Evolutionary conservation across 2,329 filamentous ascomycete genomes (phyloP).

Genomic region (Diplocarpon mali): DNA sequence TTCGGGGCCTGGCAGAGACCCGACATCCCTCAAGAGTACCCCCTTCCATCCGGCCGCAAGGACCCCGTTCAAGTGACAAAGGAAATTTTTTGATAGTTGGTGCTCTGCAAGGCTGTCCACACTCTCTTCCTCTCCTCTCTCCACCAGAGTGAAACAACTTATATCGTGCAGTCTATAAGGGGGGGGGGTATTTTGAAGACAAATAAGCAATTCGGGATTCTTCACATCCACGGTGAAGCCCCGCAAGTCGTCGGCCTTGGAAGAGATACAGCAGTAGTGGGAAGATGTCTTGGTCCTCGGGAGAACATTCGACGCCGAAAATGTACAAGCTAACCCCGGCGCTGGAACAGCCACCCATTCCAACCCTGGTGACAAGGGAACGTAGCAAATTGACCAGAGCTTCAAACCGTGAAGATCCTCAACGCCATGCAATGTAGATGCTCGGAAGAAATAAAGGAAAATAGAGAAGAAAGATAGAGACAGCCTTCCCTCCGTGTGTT

Average conservation of each 20-base stretch:
- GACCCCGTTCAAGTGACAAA: constrained; percentile 8
- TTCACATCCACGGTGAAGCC: constrained; percentile 15
- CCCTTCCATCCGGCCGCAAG: no score
- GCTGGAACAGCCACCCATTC: constrained; percentile 3
- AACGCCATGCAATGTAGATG: not conserved
- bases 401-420: not conserved
- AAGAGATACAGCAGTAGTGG: constrained; percentile 14
- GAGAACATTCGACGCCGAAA: constrained; percentile 16
- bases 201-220: constrained; percentile 9
- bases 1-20: no score
- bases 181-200: constrained; percentile 22
- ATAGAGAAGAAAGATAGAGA: not conserved
- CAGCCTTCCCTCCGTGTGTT: not conserved
- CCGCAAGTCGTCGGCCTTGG: constrained; percentile 18
- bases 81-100: constrained; percentile 7
- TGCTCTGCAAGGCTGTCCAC: constrained; percentile 15
- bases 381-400: no score
- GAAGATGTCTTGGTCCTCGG: not conserved
- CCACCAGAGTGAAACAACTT: constrained; percentile 6
- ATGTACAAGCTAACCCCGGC: constrained; percentile 15
- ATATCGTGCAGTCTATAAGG: constrained; percentile 22
- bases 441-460: not conserved
- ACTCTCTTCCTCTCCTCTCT: constrained; percentile 8
- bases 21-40: no score
- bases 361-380: no score